These are phyloP conservation scores for Penicillium egyptiacum DNA, from an alignment of 495 filamentous ascomycete genomes.

Conservation along the genomic window DNA sequence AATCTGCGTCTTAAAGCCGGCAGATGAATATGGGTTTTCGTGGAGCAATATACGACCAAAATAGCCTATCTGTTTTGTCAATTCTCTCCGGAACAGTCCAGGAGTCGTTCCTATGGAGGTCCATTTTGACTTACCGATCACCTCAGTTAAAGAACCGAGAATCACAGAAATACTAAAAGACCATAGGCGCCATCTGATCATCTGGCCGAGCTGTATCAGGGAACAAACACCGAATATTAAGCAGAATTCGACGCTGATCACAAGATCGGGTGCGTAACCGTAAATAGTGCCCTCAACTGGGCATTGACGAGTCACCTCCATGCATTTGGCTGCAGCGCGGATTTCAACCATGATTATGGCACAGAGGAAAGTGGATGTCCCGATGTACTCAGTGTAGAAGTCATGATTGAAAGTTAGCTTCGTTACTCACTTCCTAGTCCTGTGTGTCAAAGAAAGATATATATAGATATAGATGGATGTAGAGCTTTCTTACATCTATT, in stretches of 20 bases:
- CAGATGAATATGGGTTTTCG: not conserved
- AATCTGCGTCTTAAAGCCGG: not conserved
- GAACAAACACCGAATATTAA: not conserved
- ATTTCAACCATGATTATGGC: not conserved
- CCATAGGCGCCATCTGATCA: not conserved
- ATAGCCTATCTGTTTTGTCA: not conserved
- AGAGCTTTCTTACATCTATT: not conserved
- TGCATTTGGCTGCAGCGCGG: not conserved
- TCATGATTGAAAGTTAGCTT: not conserved
- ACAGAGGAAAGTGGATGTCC: not conserved
- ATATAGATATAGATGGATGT: not conserved
- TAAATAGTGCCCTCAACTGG: not conserved
- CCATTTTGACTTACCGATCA: not conserved
- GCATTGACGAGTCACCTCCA: not conserved
- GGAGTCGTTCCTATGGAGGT: not conserved
- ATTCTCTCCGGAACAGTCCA: not conserved
- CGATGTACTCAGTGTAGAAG: not conserved
- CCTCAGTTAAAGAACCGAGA: not conserved
- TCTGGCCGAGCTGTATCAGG: not conserved
- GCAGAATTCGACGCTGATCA: not conserved
- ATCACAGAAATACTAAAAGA: not conserved
- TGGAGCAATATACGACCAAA: not conserved
- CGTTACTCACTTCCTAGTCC: not conserved
- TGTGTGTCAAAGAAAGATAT: not conserved
- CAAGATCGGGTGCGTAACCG: not conserved